These are phyloP conservation scores for Populus deltoides DNA, from an alignment of 345 rosid species.

Conservation along the genomic window DNA sequence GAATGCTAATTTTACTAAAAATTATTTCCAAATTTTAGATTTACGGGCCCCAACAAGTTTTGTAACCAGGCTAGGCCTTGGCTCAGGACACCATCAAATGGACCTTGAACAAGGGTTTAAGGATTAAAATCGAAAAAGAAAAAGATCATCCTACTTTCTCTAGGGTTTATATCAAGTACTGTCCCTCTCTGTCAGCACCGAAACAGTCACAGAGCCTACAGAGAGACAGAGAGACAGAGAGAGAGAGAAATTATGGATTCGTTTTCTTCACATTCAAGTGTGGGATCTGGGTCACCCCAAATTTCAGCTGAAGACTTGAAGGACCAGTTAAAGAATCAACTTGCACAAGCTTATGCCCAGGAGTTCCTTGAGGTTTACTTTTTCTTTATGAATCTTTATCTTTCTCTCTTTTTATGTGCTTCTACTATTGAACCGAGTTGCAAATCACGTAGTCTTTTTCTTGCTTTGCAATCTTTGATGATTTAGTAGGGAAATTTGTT, in stretches of 20 bases:
- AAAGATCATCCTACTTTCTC: background rate
- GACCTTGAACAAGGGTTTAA: background rate
- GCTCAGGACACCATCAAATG: background rate
- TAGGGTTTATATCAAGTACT: background rate
- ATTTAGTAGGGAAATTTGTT: background rate
- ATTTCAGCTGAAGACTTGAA: conserved; percentile 50
- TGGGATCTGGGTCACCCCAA: conserved; percentile 44
- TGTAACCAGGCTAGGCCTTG: background rate
- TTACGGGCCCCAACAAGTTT: background rate
- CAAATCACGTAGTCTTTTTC: background rate
- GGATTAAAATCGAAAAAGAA: background rate
- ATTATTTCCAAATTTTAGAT: too few species aligned
- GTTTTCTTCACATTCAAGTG: conserved; percentile 47
- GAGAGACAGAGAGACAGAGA: background rate
- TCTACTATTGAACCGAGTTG: too few species aligned
- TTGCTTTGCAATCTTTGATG: background rate
- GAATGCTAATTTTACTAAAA: background rate
- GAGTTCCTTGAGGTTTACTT: conserved; percentile 63
- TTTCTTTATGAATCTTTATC: background rate
- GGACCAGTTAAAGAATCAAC: conserved; percentile 67
- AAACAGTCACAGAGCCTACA: background rate
- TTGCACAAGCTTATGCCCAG: conserved; percentile 79
- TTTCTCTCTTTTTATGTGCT: too few species aligned
- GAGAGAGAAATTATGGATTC: conserved; percentile 47
- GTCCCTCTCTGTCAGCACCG: background rate